A percentile compares a stretch with the other conserved stretches of the same genome.
Conservation (phyloP, 352 stramenopile genomes). For the Phytophthora litchii region DNA sequence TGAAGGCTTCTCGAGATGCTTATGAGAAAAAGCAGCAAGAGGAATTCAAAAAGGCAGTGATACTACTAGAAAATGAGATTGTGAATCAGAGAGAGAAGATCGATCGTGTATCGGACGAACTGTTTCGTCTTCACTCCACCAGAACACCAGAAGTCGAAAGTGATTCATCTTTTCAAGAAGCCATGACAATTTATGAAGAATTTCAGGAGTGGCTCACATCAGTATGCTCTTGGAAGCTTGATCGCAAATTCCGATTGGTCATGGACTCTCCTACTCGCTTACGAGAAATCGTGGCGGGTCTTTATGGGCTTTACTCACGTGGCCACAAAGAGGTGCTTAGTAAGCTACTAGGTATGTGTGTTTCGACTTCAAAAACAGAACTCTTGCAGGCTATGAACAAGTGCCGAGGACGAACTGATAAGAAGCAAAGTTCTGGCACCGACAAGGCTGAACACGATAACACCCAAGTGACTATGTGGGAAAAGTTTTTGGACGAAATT, state of each 20-base stretch:
- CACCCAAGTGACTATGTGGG: neutral
- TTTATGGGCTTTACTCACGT: conserved; percentile 16
- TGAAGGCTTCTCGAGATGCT: conserved; percentile 13
- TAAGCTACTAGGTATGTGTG: conserved; percentile 26
- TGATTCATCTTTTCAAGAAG: neutral
- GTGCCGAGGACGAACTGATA: neutral
- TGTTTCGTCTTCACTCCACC: conserved; percentile 17
- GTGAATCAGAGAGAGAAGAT: conserved; percentile 12
- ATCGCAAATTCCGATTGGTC: conserved; percentile 13
- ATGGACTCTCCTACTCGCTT: conserved; percentile 23
- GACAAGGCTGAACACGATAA: neutral
- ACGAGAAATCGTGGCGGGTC: conserved; percentile 7
- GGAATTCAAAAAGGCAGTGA: conserved; percentile 3
- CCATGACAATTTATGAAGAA: conserved; percentile 3
- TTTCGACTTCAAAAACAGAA: conserved; percentile 9
- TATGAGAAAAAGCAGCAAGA: conserved; percentile 16
- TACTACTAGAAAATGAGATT: conserved; percentile 16
- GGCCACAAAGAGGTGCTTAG: conserved; percentile 1
- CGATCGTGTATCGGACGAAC: conserved; percentile 5
- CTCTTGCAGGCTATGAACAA: conserved; percentile 2
- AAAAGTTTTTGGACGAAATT: conserved; percentile 16
- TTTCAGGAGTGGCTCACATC: conserved; percentile 27
- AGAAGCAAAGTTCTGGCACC: neutral
- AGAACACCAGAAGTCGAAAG: neutral
- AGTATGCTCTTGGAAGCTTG: conserved; percentile 13